Evolutionary conservation across 2,329 filamentous ascomycete species (phyloP), one percentile per base, ranked within the genome.

Genomic region (Canariomyces notabilis): DNA sequence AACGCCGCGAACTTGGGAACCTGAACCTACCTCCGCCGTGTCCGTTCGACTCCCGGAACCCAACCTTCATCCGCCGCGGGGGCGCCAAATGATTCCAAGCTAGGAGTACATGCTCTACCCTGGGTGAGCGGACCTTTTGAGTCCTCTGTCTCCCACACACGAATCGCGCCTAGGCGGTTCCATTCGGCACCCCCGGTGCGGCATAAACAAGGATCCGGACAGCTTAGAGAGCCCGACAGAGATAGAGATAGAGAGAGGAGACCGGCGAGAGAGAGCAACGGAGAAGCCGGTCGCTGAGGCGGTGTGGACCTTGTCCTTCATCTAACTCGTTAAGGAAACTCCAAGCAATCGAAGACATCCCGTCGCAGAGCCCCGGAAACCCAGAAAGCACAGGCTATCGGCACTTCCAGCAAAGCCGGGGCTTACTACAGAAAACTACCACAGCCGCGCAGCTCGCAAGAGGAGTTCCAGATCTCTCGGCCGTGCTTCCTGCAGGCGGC

Each of bases 401-500:
- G 39, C 52, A 57, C 57, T 54, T 54, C 57, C 61, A 63, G 56
- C 58, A 60, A 48, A 46, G 38, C 34, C 29, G 42, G n/a, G n/a
- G 51, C 48, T 48, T 42, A 52, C 42, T 18, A 43, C 59, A 57
- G 61, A 58, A 61, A 58, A 56, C 49, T 19, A 37, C 50, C 38
- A 20, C 41, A 40, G 39, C 41, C 40, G 34, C 42, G 36, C 16
- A 15, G 37, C 35, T 34, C 37, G 37, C 42, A 34, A 29, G n/a
- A 36, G 15, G 54, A 51, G 52, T 59, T 46, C 61, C 59, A 63
- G 56, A 61, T 62, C 60, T n/a, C n/a, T 64, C 61, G 60, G 57
- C 44, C 52, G 55, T 56, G 54, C 55, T 55, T 59, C 50, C 59
- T 63, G 60, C 64, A 64, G 61, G 59, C 60, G 59, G 62, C 61